Evolutionary conservation across 2,329 filamentous ascomycete genomes (phyloP).

Genomic region (Trichoderma atroviride): DNA sequence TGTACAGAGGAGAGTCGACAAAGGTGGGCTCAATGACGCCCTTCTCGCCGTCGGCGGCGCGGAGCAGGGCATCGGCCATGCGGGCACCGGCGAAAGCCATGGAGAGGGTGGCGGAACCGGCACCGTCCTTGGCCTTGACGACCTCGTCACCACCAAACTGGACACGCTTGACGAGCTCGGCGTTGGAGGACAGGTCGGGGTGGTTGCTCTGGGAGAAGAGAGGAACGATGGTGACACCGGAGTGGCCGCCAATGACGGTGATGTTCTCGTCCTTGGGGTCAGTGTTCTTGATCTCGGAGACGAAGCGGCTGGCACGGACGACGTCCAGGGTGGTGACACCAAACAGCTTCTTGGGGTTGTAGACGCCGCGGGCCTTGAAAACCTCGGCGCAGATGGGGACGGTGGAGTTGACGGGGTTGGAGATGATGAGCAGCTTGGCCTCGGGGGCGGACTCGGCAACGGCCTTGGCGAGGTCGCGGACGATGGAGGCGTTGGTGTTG

Average conservation of each 20-base stretch:
- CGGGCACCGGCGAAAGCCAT: slow-evolving; percentile 94
- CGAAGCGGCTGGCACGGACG: slow-evolving; percentile 96
- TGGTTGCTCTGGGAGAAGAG: slow-evolving; percentile 94
- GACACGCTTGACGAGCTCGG: slow-evolving; percentile 85
- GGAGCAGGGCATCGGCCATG: slow-evolving; percentile 88
- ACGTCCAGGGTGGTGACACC: slow-evolving; percentile 99
- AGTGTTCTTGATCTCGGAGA: slow-evolving; percentile 87
- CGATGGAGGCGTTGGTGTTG: slow-evolving; percentile 99
- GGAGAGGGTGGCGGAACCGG: slow-evolving; percentile 94
- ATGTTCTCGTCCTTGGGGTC: slow-evolving; percentile 93
- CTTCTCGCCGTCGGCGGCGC: slow-evolving; percentile 90
- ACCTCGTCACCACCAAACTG: slow-evolving; percentile 99
- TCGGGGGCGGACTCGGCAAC: slow-evolving; percentile 84
- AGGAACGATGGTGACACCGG: slow-evolving; percentile 96
- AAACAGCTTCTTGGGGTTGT: slow-evolving; percentile 99
- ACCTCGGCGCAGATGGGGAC: slow-evolving; percentile 97
- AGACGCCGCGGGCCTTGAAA: slow-evolving; percentile 93
- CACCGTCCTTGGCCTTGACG: slow-evolving; percentile 97
- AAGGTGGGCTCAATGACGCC: slow-evolving; percentile 95
- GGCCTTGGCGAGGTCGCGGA: slow-evolving; percentile 96
- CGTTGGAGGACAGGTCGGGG: slow-evolving; percentile 77
- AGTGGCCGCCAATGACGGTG: slow-evolving; percentile 95
- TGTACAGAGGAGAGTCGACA: slow-evolving; percentile 95
- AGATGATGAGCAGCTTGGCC: slow-evolving; percentile 95
- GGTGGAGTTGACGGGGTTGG: slow-evolving; percentile 99